Evolutionary conservation across 331 rosid genomes (phyloP), one percentile per base, ranked within the genome.

Genomic region (Prunus yedoensis): DNA sequence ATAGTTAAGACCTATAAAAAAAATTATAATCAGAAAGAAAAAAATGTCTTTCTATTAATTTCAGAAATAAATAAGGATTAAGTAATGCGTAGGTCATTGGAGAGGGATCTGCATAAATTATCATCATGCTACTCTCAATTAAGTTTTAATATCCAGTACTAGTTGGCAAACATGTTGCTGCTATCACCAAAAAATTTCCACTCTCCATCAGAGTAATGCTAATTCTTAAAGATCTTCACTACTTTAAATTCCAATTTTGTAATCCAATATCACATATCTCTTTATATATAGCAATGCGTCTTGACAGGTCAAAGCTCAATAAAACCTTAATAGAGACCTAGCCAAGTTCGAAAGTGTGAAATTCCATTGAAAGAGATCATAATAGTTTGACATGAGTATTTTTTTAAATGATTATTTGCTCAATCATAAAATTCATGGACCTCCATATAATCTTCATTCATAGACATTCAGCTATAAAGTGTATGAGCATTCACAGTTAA

Each of bases 1-100:
- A 80, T 83, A 74, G 80, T 88, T 50, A 93, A 74, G 23, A 88
- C 90, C 98, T 93, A 90, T 69, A 70, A 53, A 66, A 28, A 13
- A 6, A 20, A 4, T 23, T 20, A 67, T 14, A 46, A 50, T 53
- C 16, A 28, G 13, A 73, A 65, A 3, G 25, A 73, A 52, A 47
- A 21, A 17, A 23, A 3, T 2, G 15, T 4, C 41, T 60, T 46
- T 4, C 6, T 27, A n/a, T 71, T 71, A 4, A 18, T 16, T 27
- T 16, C 32, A 45, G 15, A 10, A 47, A 45, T 30, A 27, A 5
- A 57, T 14, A 43, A 56, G 20, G 8, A 2, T 1, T 14, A 41
- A 50, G 15, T 16, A 9, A 14, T 46, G 49, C 13, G 6, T 15
- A 38, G 52, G 9, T 20, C 21, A 21, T 71, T 8, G 66, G 11